Percentiles rank a stretch among this genome's conserved stretches.
Conservation (phyloP, 2,329 filamentous ascomycete species). For the Cordyceps fumosorosea region DNA sequence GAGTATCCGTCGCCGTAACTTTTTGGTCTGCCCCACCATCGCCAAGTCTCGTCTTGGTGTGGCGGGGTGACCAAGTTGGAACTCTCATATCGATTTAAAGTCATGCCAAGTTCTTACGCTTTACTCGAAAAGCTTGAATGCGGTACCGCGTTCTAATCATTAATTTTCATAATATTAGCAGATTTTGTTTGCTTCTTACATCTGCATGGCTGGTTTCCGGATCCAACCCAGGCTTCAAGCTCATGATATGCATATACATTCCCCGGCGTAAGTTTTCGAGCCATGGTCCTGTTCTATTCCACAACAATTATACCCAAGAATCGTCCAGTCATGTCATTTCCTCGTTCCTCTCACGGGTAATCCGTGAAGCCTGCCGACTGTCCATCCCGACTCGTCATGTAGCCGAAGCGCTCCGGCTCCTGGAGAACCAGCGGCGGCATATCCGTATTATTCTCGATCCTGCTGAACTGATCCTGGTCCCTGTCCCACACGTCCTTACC, state of each 20-base stretch:
- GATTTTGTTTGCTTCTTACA: too few relatives aligned
- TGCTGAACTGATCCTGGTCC: constrained; percentile 38
- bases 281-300: background rate
- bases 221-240: background rate
- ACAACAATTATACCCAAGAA: background rate
- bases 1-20: background rate
- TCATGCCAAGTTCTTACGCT: background rate
- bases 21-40: constrained; percentile 5
- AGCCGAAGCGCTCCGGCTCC: constrained; percentile 34
- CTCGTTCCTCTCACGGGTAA: constrained; percentile 21
- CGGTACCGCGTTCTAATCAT: too few relatives aligned
- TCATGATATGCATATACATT: background rate
- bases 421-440: constrained; percentile 42
- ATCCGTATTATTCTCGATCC: constrained; percentile 44
- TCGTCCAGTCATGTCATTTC: background rate
- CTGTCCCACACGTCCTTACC: constrained; percentile 52
- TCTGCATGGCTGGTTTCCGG: too few relatives aligned
- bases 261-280: background rate
- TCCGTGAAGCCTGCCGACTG: constrained; percentile 41
- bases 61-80: background rate
- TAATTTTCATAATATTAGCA: too few relatives aligned
- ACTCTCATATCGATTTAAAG: background rate
- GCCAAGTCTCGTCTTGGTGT: background rate
- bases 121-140: background rate
- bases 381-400: constrained; percentile 41